Percentiles rank a stretch among this genome's conserved stretches.
Evolutionary conservation across 2,329 filamentous ascomycete species (phyloP).

Genomic region (Colletotrichum scovillei): DNA sequence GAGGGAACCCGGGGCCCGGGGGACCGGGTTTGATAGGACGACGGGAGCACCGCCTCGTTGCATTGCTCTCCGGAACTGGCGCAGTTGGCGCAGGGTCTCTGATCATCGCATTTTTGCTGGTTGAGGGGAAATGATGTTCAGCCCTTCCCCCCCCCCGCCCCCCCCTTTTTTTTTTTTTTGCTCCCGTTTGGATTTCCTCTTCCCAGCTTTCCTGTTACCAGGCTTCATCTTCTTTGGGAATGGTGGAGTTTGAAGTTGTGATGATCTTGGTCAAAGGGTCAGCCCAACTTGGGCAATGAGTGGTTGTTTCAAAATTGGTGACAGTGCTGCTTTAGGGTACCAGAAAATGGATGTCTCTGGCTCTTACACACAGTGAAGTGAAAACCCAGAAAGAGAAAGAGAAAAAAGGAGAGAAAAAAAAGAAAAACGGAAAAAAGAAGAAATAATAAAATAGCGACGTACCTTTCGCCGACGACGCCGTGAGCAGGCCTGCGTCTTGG

Average conservation of each 20-base stretch:
- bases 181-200: not conserved
- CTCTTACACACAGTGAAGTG: not conserved
- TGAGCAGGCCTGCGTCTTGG: slow-evolving; percentile 9
- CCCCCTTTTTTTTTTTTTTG: not conserved
- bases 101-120: slow-evolving; percentile 38
- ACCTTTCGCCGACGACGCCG: slow-evolving; percentile 40
- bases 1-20: not conserved
- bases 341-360: not conserved
- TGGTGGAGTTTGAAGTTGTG: not conserved
- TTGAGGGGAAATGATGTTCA: not conserved
- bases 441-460: too few relatives aligned
- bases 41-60: not conserved
- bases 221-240: not conserved
- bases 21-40: not conserved
- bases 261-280: not conserved
- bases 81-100: slow-evolving; percentile 40
- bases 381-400: too few relatives aligned
- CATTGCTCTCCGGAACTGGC: slow-evolving; percentile 39
- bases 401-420: too few relatives aligned
- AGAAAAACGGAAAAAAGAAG: too few relatives aligned
- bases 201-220: too few relatives aligned
- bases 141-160: not conserved
- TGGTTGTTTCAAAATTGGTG: slow-evolving; percentile 4
- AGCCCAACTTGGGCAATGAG: not conserved
- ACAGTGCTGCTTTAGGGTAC: not conserved